These are phyloP conservation scores for Colletotrichum sp. DNA, from an alignment of 2,329 filamentous ascomycete species.

Conservation along the genomic window DNA sequence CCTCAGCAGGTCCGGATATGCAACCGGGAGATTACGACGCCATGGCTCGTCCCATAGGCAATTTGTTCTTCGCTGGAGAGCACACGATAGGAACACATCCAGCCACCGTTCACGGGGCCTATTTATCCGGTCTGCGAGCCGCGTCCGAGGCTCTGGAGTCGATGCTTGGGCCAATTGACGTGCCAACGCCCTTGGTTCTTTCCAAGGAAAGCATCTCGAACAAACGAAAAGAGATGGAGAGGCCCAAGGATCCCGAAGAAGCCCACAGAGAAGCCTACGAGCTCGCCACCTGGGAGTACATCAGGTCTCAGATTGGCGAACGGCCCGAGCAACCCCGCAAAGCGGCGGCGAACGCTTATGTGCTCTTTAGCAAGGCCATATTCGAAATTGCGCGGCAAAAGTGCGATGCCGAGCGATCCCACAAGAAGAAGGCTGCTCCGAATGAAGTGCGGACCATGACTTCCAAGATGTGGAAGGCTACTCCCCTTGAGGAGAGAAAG, in stretches of 20 bases:
- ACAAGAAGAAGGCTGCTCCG: slow-evolving; percentile 69
- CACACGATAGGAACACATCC: slow-evolving; percentile 96
- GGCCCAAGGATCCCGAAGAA: slow-evolving; percentile 53
- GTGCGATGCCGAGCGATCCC: slow-evolving; percentile 68
- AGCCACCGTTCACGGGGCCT: slow-evolving; percentile 95
- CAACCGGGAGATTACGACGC: slow-evolving; percentile 87
- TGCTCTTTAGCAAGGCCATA: slow-evolving; percentile 84
- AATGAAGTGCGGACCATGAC: slow-evolving; percentile 87
- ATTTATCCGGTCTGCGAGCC: slow-evolving; percentile 88
- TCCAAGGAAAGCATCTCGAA: slow-evolving; percentile 60
- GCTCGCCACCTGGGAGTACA: slow-evolving; percentile 54
- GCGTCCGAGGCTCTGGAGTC: slow-evolving; percentile 84
- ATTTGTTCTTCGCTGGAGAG: slow-evolving; percentile 93
- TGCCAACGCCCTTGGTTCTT: slow-evolving; percentile 77
- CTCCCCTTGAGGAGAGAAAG: slow-evolving; percentile 70
- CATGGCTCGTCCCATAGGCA: slow-evolving; percentile 85
- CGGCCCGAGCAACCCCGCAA: slow-evolving; percentile 76
- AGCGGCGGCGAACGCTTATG: slow-evolving; percentile 81
- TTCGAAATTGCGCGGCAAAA: slow-evolving; percentile 66
- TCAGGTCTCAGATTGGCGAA: slow-evolving; percentile 69
- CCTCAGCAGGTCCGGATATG: slow-evolving; percentile 86
- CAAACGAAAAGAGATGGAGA: slow-evolving; percentile 59
- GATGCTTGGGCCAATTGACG: slow-evolving; percentile 80
- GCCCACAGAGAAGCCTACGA: slow-evolving; percentile 64
- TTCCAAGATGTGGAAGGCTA: slow-evolving; percentile 89